A percentile compares a stretch with the other conserved stretches of the same genome.
Evolutionary conservation across 2,329 filamentous ascomycete genomes (phyloP).

Genomic region (Hyphodiscus sp.): DNA sequence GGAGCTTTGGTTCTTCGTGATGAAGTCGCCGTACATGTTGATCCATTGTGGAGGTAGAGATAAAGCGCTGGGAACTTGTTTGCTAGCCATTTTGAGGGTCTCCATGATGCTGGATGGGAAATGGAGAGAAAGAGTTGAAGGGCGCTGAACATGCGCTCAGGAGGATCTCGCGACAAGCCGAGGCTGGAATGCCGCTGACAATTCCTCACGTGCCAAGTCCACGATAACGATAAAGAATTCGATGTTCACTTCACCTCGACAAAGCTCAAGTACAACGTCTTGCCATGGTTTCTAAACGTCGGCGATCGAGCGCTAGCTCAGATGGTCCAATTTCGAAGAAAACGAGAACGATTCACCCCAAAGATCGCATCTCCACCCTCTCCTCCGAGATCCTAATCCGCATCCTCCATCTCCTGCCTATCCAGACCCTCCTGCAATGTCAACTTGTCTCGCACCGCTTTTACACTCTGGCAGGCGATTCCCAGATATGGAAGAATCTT

Average conservation of each 20-base stretch:
- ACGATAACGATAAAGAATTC: background rate
- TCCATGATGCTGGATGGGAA: constrained; percentile 1
- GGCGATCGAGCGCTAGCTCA: constrained; percentile 13
- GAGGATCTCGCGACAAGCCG: background rate
- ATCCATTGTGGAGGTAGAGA: constrained; percentile 60
- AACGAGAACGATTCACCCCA: constrained; percentile 13
- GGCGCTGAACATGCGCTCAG: background rate
- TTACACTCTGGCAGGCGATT: constrained; percentile 65
- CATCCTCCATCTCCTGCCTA: constrained; percentile 70
- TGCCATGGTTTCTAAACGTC: constrained; percentile 19
- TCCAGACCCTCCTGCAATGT: constrained; percentile 57
- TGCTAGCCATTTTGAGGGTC: constrained; percentile 10
- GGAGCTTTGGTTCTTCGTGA: constrained; percentile 88
- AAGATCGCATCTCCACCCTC: constrained; percentile 63
- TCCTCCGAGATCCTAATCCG: constrained; percentile 86
- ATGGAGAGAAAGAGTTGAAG: background rate
- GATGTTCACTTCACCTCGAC: background rate
- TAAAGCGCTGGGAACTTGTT: constrained; percentile 38
- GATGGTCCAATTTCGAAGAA: constrained; percentile 13
- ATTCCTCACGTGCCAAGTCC: background rate
- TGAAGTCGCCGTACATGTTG: constrained; percentile 76
- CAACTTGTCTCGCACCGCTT: constrained; percentile 69
- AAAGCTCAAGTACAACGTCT: background rate
- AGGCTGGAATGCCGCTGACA: background rate
- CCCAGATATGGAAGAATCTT: constrained; percentile 82